Base-by-base conservation (phyloP, 306 rosid genomes). In the Prunus mume region DNA sequence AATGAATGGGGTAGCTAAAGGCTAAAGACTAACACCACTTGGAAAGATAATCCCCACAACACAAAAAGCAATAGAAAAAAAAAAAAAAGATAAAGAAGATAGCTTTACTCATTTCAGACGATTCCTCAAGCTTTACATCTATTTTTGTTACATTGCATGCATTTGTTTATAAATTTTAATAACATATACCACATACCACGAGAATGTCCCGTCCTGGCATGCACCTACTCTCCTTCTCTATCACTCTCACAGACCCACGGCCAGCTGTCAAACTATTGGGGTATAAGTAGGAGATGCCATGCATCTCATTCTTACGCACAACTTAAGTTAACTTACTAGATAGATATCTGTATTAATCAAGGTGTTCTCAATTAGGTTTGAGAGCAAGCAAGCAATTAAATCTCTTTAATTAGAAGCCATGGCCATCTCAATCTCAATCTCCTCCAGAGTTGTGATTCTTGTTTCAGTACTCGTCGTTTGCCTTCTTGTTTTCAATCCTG, bases 261-360 rank as follows among this genome's bases (percentile, higher is more conserved):
- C 38, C 22, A 61, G 43, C 68, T 81, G 70, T 17, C 69, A 20
- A 9, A 13, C 72, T 15, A 41, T 41, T 47, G 41, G 12, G 52
- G 85, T 87, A 92, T 88, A 90, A 87, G 90, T 92, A 90, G 19
- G n/a, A 13, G 32, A 54, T 38, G 58, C 67, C 78, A 50, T 34
- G 61, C 57, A 24, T 78, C 69, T 76, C 82, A 75, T 57, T 84
- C 7, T 68, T 60, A 3, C 77, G 38, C 70, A 73, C 52, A 38
- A 8, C 25, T 38, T 7, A 6, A 38, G 43, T 38, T 38, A 38
- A 38, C 43, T 38, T 38, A n/a, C n/a, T n/a, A n/a, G 9, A 38
- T 38, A 38, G 43, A 38, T 38, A 38, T 38, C 43, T 38, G 43
- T 38, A 38, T 38, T 6, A 6, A 38, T 18, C 3, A 15, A 10